A percentile compares a stretch with the other conserved stretches of the same genome.
These are phyloP conservation scores for Plasmodium falciparum DNA, from an alignment of 169 alveolate species.

Conservation along the genomic window DNA sequence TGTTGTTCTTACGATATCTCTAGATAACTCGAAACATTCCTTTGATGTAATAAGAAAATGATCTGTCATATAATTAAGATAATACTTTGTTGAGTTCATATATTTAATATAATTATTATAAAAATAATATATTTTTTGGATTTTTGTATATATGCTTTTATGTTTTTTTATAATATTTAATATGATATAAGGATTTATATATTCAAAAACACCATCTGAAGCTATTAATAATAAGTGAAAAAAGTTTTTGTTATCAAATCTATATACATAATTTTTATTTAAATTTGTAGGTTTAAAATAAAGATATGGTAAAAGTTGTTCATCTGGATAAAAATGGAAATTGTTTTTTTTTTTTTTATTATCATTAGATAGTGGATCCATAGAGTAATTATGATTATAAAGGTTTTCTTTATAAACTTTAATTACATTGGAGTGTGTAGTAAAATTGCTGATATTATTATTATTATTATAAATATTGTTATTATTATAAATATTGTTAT, in stretches of 20 bases:
- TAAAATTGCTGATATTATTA: no score
- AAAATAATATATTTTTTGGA: constrained; percentile 32
- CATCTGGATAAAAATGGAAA: background rate
- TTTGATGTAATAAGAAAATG: constrained; percentile 35
- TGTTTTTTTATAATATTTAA: constrained; percentile 48
- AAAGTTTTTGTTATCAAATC: constrained; percentile 27
- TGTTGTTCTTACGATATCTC: constrained; percentile 42
- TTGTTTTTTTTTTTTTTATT: constrained; percentile 12
- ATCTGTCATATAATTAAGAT: background rate
- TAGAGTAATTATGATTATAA: background rate
- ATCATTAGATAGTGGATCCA: constrained; percentile 1
- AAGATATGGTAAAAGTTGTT: constrained; percentile 41
- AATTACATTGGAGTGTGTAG: background rate
- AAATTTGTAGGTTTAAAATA: constrained; percentile 25
- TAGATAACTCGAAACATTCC: constrained; percentile 52
- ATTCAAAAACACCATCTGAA: constrained; percentile 73
- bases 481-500: no score
- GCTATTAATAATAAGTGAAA: constrained; percentile 65
- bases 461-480: background rate
- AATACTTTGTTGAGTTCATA: background rate
- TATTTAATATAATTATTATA: constrained; percentile 9
- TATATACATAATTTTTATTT: constrained; percentile 42
- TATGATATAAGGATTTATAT: constrained; percentile 29
- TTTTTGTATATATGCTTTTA: constrained; percentile 50
- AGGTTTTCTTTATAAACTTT: constrained; percentile 36